A percentile compares a stretch with the other conserved stretches of the same genome.
phyloP scores from a whole-genome alignment of 345 rosid genomes.

The Rhodamnia rubescens region DNA sequence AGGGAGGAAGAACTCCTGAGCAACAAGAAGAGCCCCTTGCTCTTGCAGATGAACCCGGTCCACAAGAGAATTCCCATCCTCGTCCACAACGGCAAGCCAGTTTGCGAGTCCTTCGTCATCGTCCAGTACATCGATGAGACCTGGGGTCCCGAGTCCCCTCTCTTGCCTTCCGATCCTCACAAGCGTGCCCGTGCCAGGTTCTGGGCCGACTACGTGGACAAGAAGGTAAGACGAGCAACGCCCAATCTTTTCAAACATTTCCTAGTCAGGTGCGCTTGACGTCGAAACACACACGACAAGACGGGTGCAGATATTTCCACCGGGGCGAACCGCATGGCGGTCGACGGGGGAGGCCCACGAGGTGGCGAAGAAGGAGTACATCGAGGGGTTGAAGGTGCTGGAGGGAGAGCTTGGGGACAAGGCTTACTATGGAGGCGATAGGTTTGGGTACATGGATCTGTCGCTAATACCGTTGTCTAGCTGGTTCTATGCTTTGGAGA shows the following conservation, averaged over 20 bases:
- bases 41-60: neutral
- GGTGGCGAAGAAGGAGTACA: neutral
- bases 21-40: neutral
- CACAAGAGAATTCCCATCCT: neutral
- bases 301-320: neutral
- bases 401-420: neutral
- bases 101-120: too few relatives aligned
- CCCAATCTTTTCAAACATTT: neutral
- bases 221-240: neutral
- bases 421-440: neutral
- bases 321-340: accelerated
- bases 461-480: neutral
- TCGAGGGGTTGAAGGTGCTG: neutral
- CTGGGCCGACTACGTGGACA: neutral
- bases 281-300: neutral
- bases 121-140: too few relatives aligned
- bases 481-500: neutral
- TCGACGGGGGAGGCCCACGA: neutral
- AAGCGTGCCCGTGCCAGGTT: too few relatives aligned
- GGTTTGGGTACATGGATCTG: neutral
- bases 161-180: too few relatives aligned
- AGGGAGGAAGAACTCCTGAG: neutral
- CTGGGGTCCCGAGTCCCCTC: too few relatives aligned
- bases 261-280: neutral
- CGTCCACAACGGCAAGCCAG: too few relatives aligned